Conservation (phyloP, 495 filamentous ascomycete genomes). For the Penicillium egyptiacum region DNA sequence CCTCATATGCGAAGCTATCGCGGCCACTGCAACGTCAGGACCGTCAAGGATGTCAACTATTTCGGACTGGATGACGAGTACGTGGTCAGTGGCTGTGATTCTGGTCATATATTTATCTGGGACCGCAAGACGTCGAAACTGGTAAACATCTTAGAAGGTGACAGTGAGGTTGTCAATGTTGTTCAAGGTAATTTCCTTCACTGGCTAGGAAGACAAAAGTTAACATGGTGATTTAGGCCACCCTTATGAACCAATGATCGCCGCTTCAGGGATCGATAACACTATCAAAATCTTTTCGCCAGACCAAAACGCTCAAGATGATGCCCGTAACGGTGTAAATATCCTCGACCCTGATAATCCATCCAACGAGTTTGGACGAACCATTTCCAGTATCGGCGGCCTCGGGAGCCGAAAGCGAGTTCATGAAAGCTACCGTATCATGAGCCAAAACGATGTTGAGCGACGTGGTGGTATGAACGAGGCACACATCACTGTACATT, state of each 20-base stretch:
- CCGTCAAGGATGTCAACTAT: conserved; percentile 75
- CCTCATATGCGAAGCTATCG: conserved; percentile 59
- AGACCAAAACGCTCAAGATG: conserved; percentile 58
- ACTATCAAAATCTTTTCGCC: conserved; percentile 77
- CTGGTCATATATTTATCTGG: conserved; percentile 71
- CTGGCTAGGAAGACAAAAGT: not conserved
- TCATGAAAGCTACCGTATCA: conserved; percentile 62
- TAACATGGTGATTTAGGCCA: conserved; percentile 44
- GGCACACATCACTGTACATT: conserved; percentile 62
- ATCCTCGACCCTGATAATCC: conserved; percentile 48
- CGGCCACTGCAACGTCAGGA: conserved; percentile 73
- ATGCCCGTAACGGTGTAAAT: conserved; percentile 57
- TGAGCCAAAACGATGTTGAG: conserved; percentile 63
- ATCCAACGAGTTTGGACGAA: conserved; percentile 32
- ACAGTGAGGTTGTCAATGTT: conserved; percentile 74
- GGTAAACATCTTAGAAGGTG: conserved; percentile 68
- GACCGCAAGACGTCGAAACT: conserved; percentile 63
- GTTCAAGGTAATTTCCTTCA: conserved; percentile 51
- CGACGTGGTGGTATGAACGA: conserved; percentile 61
- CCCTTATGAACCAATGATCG: conserved; percentile 70
- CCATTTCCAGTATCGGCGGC: conserved; percentile 34
- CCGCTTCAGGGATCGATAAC: conserved; percentile 70
- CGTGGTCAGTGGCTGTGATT: conserved; percentile 70
- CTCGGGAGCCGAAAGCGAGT: conserved; percentile 59
- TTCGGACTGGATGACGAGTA: conserved; percentile 73